Conservation (phyloP, 345 rosid species). For the Brassica incana region DNA sequence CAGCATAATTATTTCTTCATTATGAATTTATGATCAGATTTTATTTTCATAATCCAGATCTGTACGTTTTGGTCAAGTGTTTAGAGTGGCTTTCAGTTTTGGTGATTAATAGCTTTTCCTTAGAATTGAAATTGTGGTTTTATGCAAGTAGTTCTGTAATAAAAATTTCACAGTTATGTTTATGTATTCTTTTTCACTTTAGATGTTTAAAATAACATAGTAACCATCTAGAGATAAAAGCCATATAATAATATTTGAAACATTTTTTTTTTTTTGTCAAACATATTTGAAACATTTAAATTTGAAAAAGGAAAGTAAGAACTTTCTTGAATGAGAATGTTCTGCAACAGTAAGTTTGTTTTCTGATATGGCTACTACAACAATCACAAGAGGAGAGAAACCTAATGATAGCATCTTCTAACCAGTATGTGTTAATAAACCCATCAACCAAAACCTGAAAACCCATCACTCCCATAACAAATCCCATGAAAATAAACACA, state of each 20-base stretch:
- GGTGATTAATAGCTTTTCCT: not conserved
- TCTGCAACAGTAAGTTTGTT: slow-evolving; percentile 19
- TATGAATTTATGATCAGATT: not conserved
- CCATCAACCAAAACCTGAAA: slow-evolving; percentile 31
- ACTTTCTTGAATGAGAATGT: slow-evolving; percentile 27
- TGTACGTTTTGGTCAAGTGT: not conserved
- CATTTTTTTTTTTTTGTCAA: too few species aligned
- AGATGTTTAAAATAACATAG: too few species aligned
- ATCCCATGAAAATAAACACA: slow-evolving; percentile 16
- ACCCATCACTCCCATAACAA: slow-evolving; percentile 27
- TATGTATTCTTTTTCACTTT: too few species aligned
- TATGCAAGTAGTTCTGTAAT: too few species aligned
- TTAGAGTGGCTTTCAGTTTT: not conserved
- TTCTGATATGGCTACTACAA: slow-evolving; percentile 36
- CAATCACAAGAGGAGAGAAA: slow-evolving; percentile 32
- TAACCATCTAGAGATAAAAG: not conserved
- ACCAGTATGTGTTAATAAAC: slow-evolving; percentile 28
- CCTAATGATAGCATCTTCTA: slow-evolving; percentile 32
- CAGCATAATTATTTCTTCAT: not conserved
- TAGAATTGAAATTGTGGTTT: not conserved
- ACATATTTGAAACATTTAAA: not conserved
- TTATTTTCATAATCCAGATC: not conserved
- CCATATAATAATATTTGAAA: not conserved
- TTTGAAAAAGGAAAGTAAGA: slow-evolving; percentile 3
- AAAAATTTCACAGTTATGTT: too few species aligned